Evolutionary conservation across 2,329 filamentous ascomycete species (phyloP).

Genomic region (Ophioceras dolichostomum): DNA sequence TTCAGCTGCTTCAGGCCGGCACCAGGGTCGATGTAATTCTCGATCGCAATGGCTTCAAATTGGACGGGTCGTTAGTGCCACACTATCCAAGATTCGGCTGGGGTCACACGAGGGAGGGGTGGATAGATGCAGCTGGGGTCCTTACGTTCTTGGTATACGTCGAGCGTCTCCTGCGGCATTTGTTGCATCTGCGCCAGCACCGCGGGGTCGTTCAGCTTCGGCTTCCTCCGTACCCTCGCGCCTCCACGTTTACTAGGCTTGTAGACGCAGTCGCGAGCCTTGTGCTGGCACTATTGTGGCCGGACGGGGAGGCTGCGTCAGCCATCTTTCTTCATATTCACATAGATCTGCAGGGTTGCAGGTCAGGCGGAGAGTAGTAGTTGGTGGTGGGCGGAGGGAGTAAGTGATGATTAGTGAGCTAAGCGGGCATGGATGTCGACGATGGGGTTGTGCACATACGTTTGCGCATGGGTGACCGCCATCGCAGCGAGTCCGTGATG

Average conservation of each 20-base stretch:
- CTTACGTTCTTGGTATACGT: conserved; percentile 18
- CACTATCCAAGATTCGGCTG: not conserved
- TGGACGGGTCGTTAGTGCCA: not conserved
- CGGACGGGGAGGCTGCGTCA: too few species aligned
- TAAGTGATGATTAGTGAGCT: too few species aligned
- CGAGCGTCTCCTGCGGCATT: conserved; percentile 14
- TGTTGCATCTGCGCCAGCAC: conserved; percentile 7
- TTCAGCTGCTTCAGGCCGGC: conserved; percentile 33
- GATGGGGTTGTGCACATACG: too few species aligned
- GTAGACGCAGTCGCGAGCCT: conserved; percentile 28
- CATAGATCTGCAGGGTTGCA: too few species aligned
- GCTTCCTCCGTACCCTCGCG: conserved; percentile 28
- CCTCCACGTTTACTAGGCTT: conserved; percentile 29
- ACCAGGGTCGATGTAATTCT: conserved; percentile 31
- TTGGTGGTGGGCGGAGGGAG: too few species aligned
- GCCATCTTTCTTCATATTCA: too few species aligned
- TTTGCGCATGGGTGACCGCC: conserved; percentile 10
- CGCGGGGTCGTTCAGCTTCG: conserved; percentile 15
- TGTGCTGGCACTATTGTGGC: conserved; percentile 27
- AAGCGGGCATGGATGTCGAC: too few species aligned
- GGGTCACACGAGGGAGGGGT: not conserved
- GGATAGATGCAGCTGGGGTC: too few species aligned
- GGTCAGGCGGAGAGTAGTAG: too few species aligned
- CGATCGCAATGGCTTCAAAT: conserved; percentile 17
- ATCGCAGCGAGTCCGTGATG: conserved; percentile 12